Evolutionary conservation across 495 filamentous ascomycete species (phyloP), one percentile per base, ranked within the genome.

Genomic region (Cladorrhinum samala): DNA sequence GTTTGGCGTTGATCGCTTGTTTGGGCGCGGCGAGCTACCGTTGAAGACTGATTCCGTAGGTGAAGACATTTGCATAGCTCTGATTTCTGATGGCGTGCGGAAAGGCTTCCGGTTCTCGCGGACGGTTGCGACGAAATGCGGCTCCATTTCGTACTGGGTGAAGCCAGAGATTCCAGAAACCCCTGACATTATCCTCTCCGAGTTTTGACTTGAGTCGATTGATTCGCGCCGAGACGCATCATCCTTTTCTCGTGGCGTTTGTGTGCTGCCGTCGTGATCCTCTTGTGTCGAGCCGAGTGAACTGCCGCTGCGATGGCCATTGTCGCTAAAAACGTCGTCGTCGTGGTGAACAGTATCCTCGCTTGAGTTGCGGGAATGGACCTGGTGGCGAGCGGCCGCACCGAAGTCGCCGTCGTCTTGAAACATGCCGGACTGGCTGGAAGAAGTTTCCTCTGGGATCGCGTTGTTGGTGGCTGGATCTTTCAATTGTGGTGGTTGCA

Each of bases 11-110:
- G 55, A 50, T 9, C 56, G 57, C 41, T 62, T 59, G 42, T 27
- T 38, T 2, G 77, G 79, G 18, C 77, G 72, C 13, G 81, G 72
- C 17, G 74, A 75, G 33, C 61, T 70, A 58, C 59, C 64, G 37
- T 62, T 63, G 20, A 73, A 74, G 24, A 76, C 63, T 3, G 73
- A 75, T 7, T 75, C 72, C 0, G 82, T 75, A 1, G 84, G 83
- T 3, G 83, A 84, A 0, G 81, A 77, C 83, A 92, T 88, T 61
- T 92, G 88, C 72, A 93, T 83, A 1, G 84, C 84, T 36, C 83
- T 77, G 7, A 92, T 83, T 0, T 85, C 87, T 33, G 86, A 89
- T 0, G 87, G 83, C 8, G 88, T 88, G 39, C 74, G 69, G 62
- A 77, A 74, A 9, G 70, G 67, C 9, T 69, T 57, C 5, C 74